Evolutionary conservation across 1,139 yeast species (phyloP).

Genomic region (Suzukiozyma palmioleophila): DNA sequence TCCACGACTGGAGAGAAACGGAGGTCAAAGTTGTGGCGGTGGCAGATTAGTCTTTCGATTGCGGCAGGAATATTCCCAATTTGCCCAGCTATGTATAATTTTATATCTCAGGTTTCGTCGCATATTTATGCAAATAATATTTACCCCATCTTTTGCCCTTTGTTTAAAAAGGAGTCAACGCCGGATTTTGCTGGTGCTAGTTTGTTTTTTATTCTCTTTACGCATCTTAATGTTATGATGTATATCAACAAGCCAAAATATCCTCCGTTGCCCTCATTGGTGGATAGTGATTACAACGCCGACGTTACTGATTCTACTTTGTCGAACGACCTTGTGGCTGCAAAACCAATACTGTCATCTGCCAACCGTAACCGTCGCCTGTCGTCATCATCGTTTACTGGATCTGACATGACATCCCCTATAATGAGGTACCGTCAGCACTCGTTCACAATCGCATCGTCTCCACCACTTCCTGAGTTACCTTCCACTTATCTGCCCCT

Average conservation of each 20-base stretch:
- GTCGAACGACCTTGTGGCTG: background rate
- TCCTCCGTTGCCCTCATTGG: background rate
- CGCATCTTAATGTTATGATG: background rate
- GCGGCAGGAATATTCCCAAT: too few species aligned
- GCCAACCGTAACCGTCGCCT: background rate
- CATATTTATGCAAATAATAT: too few species aligned
- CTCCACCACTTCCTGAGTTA: background rate
- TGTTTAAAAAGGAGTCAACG: too few species aligned
- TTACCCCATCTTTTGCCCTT: too few species aligned
- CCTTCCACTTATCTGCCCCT: too few species aligned
- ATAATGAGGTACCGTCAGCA: background rate
- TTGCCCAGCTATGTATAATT: too few species aligned
- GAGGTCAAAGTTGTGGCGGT: too few species aligned
- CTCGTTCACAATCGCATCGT: background rate
- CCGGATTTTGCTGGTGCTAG: background rate
- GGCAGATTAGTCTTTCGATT: too few species aligned
- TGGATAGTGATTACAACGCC: background rate
- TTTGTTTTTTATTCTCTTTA: background rate
- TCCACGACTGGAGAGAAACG: too few species aligned
- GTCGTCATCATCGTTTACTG: background rate
- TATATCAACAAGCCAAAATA: conserved; percentile 2
- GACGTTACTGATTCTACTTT: background rate
- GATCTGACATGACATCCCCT: background rate
- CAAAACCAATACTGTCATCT: background rate
- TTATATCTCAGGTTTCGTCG: too few species aligned